A percentile compares a stretch with the other conserved stretches of the same genome.
Evolutionary conservation across 2,329 filamentous ascomycete species (phyloP).

Genomic region (Fusarium succisae): DNA sequence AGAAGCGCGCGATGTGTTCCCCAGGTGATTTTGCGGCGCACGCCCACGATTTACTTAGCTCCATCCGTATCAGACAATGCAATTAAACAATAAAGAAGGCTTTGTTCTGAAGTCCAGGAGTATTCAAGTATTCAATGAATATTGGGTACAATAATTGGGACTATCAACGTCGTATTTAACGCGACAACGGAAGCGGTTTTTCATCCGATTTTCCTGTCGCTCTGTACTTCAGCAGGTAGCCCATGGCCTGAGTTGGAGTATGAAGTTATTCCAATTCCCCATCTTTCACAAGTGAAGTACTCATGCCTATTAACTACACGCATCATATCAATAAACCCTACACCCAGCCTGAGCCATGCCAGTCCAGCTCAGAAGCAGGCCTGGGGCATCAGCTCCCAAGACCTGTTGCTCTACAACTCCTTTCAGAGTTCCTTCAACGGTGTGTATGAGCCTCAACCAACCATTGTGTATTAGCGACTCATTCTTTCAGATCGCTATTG

Average conservation of each 20-base stretch:
- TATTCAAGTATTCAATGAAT: not conserved
- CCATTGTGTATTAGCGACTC: not conserved
- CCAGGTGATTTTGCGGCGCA: not conserved
- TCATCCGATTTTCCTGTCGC: not conserved
- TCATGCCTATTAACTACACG: not conserved
- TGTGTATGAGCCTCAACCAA: not conserved
- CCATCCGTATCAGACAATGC: not conserved
- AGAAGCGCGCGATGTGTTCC: not conserved
- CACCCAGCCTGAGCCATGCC: constrained; percentile 3
- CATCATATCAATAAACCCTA: not conserved
- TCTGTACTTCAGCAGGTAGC: not conserved
- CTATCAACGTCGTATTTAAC: too few species aligned
- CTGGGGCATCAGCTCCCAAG: not conserved
- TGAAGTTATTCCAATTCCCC: not conserved
- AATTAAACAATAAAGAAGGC: not conserved
- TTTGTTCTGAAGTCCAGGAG: not conserved
- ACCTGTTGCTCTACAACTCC: not conserved
- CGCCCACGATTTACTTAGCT: not conserved
- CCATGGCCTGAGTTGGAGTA: not conserved
- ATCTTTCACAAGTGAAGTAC: not conserved
- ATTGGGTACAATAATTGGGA: not conserved
- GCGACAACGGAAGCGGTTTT: not conserved
- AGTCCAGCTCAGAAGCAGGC: constrained; percentile 9
- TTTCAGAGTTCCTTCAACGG: constrained; percentile 21
- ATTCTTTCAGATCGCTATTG: constrained; percentile 5